Evolutionary conservation across 495 filamentous ascomycete species (phyloP).

Genomic region (Massariosphaeria phaeospora): DNA sequence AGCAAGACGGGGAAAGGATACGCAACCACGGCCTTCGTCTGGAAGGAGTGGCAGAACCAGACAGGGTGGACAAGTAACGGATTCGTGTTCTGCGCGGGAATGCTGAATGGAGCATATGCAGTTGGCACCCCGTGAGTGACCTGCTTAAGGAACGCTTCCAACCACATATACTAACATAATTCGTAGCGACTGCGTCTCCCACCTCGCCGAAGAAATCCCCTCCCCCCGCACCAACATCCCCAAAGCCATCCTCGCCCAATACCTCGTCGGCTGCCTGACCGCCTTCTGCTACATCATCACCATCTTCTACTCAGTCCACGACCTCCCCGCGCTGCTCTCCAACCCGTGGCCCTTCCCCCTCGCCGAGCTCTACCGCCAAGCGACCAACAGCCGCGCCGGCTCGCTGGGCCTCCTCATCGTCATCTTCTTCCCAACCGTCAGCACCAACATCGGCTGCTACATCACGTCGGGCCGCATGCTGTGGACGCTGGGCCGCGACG

Average conservation of each 20-base stretch:
- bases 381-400: slow-evolving; percentile 56
- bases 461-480: slow-evolving; percentile 78
- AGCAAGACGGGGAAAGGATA: slow-evolving; percentile 36
- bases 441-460: slow-evolving; percentile 61
- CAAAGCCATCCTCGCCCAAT: slow-evolving; percentile 47
- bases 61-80: slow-evolving; percentile 65
- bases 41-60: slow-evolving; percentile 49
- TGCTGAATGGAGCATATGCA: slow-evolving; percentile 81
- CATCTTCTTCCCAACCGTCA: slow-evolving; percentile 58
- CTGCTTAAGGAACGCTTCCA: neutral
- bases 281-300: slow-evolving; percentile 71
- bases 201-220: slow-evolving; percentile 79
- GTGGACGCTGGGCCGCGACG: slow-evolving; percentile 77
- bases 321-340: slow-evolving; percentile 55
- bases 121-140: slow-evolving; percentile 74
- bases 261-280: slow-evolving; percentile 54
- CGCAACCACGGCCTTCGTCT: slow-evolving; percentile 37
- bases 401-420: slow-evolving; percentile 65
- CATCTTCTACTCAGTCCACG: slow-evolving; percentile 65
- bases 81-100: slow-evolving; percentile 73
- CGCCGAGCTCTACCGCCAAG: slow-evolving; percentile 72
- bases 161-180: neutral
- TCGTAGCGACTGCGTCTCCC: slow-evolving; percentile 50
- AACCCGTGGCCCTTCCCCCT: slow-evolving; percentile 62
- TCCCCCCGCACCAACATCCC: slow-evolving; percentile 60